Percentiles rank a stretch among this genome's conserved stretches.
Conservation (phyloP, 306 rosid species). For the Ormosia emarginata region DNA sequence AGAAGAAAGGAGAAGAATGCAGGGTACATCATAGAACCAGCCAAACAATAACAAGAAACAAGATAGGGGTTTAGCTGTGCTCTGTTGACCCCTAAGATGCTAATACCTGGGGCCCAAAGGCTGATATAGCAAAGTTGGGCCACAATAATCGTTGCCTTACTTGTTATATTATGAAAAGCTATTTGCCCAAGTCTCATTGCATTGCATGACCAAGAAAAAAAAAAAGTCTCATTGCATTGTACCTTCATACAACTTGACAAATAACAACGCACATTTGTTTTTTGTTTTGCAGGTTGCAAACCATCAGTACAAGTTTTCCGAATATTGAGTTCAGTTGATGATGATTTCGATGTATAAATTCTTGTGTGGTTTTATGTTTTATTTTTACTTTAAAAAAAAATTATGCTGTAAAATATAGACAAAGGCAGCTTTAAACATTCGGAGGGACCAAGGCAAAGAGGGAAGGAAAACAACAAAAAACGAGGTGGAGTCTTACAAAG, state of each 20-base stretch:
- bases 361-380: not conserved
- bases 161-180: no score
- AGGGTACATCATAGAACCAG: no score
- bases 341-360: not conserved
- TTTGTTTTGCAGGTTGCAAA: not conserved
- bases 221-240: not conserved
- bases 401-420: not conserved
- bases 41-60: no score
- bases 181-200: no score
- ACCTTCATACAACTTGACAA: not conserved
- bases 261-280: not conserved
- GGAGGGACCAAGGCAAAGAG: not conserved
- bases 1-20: not conserved
- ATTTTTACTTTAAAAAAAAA: not conserved
- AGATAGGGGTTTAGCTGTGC: no score
- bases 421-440: constrained; percentile 1
- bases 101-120: not conserved
- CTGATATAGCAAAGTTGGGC: not conserved
- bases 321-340: not conserved
- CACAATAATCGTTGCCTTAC: not conserved
- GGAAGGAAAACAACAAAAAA: not conserved
- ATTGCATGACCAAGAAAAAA: no score
- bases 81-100: no score
- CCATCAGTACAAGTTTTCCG: not conserved
- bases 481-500: not conserved